A percentile compares a stretch with the other conserved stretches of the same genome.
These are phyloP conservation scores for Ophiostoma australiae DNA, from an alignment of 2,329 filamentous ascomycete genomes.

Conservation along the genomic window DNA sequence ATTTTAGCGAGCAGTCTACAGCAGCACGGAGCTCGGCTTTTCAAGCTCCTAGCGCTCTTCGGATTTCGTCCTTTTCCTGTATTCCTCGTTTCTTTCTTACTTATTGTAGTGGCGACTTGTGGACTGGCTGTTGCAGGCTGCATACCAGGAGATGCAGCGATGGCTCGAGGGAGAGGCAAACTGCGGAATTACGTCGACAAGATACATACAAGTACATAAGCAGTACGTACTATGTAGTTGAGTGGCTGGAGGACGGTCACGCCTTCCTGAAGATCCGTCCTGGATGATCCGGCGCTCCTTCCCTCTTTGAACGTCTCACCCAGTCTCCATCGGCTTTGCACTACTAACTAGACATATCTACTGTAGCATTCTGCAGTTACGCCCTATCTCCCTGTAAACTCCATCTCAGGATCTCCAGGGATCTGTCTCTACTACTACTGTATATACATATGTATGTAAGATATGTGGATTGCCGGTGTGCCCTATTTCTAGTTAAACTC, in stretches of 20 bases:
- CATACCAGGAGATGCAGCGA: not conserved
- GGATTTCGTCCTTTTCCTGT: not conserved
- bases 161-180: not conserved
- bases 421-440: not conserved
- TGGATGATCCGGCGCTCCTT: not conserved
- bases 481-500: not conserved
- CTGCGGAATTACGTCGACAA: not conserved
- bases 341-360: no score
- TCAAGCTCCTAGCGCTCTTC: conserved; percentile 9
- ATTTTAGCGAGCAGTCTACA: not conserved
- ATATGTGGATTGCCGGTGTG: no score
- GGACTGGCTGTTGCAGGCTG: not conserved
- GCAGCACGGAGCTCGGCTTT: conserved; percentile 14
- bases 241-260: not conserved
- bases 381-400: no score
- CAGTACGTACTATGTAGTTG: no score
- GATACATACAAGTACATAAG: no score
- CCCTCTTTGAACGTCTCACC: not conserved
- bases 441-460: no score
- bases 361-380: no score
- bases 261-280: not conserved
- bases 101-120: not conserved
- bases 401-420: no score
- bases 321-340: no score
- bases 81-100: no score